Evolutionary conservation across 1,139 yeast genomes (phyloP).

Genomic region (Eremothecium gossypii): DNA sequence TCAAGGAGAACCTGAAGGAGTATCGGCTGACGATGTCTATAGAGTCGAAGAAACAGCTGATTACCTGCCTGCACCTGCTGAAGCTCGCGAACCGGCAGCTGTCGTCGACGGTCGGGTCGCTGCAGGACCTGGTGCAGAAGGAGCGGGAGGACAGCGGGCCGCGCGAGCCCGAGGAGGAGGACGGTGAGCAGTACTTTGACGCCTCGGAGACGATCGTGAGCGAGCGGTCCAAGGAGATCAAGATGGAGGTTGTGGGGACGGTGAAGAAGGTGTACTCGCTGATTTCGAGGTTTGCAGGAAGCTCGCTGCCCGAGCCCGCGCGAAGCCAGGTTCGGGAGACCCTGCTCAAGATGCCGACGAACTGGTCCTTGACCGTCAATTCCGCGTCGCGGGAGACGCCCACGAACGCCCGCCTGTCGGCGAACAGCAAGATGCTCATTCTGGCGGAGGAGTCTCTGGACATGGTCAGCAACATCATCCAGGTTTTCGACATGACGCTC

Average conservation of each 20-base stretch:
- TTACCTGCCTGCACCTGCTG: slow-evolving; percentile 64
- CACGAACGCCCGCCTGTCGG: slow-evolving; percentile 33
- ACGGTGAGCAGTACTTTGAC: slow-evolving; percentile 20
- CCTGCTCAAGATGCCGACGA: slow-evolving; percentile 61
- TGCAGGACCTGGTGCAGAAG: slow-evolving; percentile 43
- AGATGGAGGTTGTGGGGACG: slow-evolving; percentile 77
- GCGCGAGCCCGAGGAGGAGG: slow-evolving; percentile 20
- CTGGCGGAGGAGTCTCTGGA: slow-evolving; percentile 85
- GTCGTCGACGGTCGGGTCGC: slow-evolving; percentile 49
- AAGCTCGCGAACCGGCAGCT: slow-evolving; percentile 70
- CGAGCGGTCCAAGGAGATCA: slow-evolving; percentile 40
- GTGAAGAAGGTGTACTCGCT: slow-evolving; percentile 81
- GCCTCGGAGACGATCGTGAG: slow-evolving; percentile 21
- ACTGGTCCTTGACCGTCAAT: slow-evolving; percentile 42
- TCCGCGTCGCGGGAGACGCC: slow-evolving; percentile 19
- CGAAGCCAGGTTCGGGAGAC: slow-evolving; percentile 75
- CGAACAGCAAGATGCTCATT: slow-evolving; percentile 61
- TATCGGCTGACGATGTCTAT: slow-evolving; percentile 38
- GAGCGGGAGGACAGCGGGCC: slow-evolving; percentile 31
- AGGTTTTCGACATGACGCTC: slow-evolving; percentile 75
- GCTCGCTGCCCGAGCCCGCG: slow-evolving; percentile 72
- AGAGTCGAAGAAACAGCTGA: slow-evolving; percentile 62
- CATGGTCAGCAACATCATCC: slow-evolving; percentile 75
- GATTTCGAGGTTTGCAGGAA: slow-evolving; percentile 75
- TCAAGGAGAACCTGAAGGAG: slow-evolving; percentile 27